Percentiles rank a stretch among this genome's conserved stretches.
phyloP scores from a whole-genome alignment of 2,329 filamentous ascomycete species.

The Colletotrichum tropicicola region DNA sequence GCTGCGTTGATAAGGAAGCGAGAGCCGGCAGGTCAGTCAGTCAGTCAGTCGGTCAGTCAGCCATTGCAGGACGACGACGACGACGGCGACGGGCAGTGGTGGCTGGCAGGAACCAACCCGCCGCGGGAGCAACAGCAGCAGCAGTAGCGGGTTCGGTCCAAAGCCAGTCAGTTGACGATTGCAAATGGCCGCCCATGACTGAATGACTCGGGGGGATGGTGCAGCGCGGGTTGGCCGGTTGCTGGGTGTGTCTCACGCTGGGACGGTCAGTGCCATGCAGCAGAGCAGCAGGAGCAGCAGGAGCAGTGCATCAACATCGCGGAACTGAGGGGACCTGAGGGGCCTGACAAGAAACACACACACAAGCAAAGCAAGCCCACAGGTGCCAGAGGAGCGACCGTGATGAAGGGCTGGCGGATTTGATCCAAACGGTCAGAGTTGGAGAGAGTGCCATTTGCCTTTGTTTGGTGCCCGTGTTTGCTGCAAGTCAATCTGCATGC shows the following conservation, averaged over 20 bases:
- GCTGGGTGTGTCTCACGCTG: slow-evolving; percentile 14
- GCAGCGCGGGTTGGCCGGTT: not conserved
- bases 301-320: not conserved
- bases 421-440: not conserved
- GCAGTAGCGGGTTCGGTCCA: too few species aligned
- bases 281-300: not conserved
- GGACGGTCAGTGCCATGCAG: slow-evolving; percentile 25
- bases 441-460: not conserved
- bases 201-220: slow-evolving; percentile 14
- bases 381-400: too few species aligned
- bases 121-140: not conserved
- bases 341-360: not conserved
- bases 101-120: slow-evolving; percentile 12
- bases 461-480: not conserved
- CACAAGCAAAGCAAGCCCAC: not conserved
- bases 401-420: too few species aligned
- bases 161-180: slow-evolving; percentile 4
- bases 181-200: not conserved
- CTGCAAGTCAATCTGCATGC: slow-evolving; percentile 2
- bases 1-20: slow-evolving; percentile 18
- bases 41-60: too few species aligned
- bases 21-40: not conserved
- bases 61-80: not conserved
- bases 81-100: not conserved
- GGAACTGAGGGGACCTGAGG: too few species aligned